A percentile compares a stretch with the other conserved stretches of the same genome.
Evolutionary conservation across 164 flowering plant species (phyloP).

Genomic region (Protea cynaroides): DNA sequence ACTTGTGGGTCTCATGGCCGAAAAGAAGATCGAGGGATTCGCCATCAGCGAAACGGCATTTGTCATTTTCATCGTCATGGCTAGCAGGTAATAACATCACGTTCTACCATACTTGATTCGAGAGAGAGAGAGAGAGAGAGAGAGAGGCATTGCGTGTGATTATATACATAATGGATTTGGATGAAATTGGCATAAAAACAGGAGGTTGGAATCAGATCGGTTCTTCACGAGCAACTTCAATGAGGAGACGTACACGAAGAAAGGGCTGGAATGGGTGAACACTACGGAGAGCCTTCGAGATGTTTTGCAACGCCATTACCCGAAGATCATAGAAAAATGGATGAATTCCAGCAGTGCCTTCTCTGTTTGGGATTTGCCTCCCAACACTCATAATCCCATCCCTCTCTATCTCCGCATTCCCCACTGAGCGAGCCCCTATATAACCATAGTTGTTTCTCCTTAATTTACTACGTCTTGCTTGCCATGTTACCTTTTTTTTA

Average conservation of each 20-base stretch:
- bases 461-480: too few species aligned
- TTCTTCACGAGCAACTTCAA: slow-evolving; percentile 40
- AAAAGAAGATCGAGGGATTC: slow-evolving; percentile 52
- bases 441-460: too few species aligned
- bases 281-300: slow-evolving; percentile 36
- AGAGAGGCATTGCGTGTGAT: too few species aligned
- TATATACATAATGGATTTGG: not conserved
- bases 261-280: slow-evolving; percentile 44
- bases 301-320: slow-evolving; percentile 33
- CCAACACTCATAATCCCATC: slow-evolving; percentile 16
- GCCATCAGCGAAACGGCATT: slow-evolving; percentile 59
- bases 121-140: too few species aligned
- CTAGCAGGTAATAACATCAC: slow-evolving; percentile 61
- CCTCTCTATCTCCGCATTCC: slow-evolving; percentile 37
- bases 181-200: not conserved
- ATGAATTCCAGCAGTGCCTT: slow-evolving; percentile 38
- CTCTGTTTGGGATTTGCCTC: slow-evolving; percentile 37
- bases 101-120: too few species aligned
- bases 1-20: slow-evolving; percentile 46
- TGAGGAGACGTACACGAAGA: slow-evolving; percentile 30
- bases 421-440: too few species aligned
- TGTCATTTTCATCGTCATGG: slow-evolving; percentile 42
- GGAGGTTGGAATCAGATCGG: slow-evolving; percentile 40
- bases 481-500: too few species aligned
- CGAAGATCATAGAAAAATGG: slow-evolving; percentile 27